Evolutionary conservation across 179 eudicot species (phyloP).

Genomic region (Beta macrorhiza): DNA sequence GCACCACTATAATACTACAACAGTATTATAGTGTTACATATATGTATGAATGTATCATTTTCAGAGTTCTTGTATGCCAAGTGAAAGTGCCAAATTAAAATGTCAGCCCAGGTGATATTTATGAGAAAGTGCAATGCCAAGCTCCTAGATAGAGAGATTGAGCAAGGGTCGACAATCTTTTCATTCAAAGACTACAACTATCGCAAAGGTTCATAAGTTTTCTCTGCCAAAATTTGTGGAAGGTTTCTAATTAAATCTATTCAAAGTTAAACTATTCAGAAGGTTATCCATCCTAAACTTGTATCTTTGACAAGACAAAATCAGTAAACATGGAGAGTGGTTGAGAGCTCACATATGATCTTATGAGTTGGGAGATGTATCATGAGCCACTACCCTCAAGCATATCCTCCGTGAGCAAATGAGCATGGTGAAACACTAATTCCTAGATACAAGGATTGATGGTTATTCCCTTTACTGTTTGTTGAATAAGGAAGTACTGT

Average conservation of each 20-base stretch:
- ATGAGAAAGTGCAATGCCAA: not conserved
- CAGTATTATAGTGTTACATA: no score
- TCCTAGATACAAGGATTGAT: not conserved
- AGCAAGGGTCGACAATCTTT: not conserved
- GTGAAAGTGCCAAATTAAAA: no score
- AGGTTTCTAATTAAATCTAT: not conserved
- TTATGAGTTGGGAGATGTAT: not conserved
- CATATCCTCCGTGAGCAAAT: not conserved
- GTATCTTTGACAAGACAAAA: not conserved
- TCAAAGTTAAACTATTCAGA: not conserved
- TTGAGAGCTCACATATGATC: not conserved
- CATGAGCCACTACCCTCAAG: not conserved
- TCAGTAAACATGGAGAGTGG: not conserved
- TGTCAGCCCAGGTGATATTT: not conserved
- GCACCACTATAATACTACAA: no score
- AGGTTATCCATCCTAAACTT: not conserved
- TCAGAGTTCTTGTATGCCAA: no score
- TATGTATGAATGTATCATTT: no score
- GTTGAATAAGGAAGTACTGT: not conserved
- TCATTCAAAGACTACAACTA: not conserved
- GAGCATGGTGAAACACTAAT: not conserved
- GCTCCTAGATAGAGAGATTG: not conserved
- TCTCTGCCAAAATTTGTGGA: not conserved
- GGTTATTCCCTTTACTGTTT: not conserved
- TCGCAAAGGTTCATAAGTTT: not conserved